These are phyloP conservation scores for Aspergillus sp. DNA, from an alignment of 2,329 filamentous ascomycete genomes.

Conservation along the genomic window DNA sequence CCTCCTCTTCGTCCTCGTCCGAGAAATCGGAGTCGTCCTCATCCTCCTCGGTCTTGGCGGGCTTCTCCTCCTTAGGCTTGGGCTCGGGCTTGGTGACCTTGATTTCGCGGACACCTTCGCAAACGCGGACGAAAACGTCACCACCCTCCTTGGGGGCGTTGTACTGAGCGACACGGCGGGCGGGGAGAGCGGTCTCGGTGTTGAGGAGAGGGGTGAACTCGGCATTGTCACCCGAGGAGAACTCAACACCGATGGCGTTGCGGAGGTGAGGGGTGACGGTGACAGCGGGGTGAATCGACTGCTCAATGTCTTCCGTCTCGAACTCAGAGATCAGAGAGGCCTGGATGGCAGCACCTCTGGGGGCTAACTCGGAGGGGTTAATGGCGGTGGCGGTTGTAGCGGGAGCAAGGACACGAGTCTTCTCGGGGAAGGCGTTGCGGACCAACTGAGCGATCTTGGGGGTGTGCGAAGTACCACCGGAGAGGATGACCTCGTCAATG, in stretches of 20 bases:
- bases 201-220: conserved; percentile 75
- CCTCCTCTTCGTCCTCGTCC: conserved; percentile 60
- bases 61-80: conserved; percentile 58
- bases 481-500: conserved; percentile 85
- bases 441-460: conserved; percentile 85
- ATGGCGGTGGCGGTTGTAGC: conserved; percentile 70
- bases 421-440: conserved; percentile 69
- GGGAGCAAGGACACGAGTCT: conserved; percentile 72
- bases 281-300: conserved; percentile 91
- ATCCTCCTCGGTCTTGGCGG: conserved; percentile 51
- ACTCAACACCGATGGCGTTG: conserved; percentile 81
- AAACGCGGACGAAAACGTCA: conserved; percentile 79
- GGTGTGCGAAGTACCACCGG: conserved; percentile 86
- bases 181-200: conserved; percentile 82
- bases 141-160: conserved; percentile 70
- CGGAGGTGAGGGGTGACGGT: conserved; percentile 87
- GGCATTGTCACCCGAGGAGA: conserved; percentile 54
- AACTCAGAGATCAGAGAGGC: conserved; percentile 92
- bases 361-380: conserved; percentile 87
- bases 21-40: conserved; percentile 59
- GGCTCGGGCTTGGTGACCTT: conserved; percentile 84
- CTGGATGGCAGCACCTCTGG: conserved; percentile 89
- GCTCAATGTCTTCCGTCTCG: conserved; percentile 85
- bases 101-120: conserved; percentile 84
- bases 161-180: conserved; percentile 76